A percentile compares a stretch with the other conserved stretches of the same genome.
phyloP scores from a whole-genome alignment of 2,329 filamentous ascomycete genomes.

The Metarhizium rileyi region DNA sequence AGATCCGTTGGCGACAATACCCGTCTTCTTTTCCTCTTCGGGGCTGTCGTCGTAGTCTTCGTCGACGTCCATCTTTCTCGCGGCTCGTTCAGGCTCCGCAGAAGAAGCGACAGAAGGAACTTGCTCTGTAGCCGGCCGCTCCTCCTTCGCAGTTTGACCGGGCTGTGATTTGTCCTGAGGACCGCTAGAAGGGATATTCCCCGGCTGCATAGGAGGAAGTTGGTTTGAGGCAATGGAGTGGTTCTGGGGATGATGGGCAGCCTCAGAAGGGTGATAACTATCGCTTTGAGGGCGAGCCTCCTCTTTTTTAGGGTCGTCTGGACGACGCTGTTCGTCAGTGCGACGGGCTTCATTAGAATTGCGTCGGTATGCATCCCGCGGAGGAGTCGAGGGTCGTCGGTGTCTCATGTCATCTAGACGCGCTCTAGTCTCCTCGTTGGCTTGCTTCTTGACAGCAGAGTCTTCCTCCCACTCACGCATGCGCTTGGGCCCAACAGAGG shows the following conservation, averaged over 20 bases:
- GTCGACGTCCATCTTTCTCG: slow-evolving; percentile 92
- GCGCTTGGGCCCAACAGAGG: slow-evolving; percentile 74
- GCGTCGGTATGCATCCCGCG: slow-evolving; percentile 59
- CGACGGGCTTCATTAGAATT: slow-evolving; percentile 66
- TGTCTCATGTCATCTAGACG: slow-evolving; percentile 77
- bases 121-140: slow-evolving; percentile 37
- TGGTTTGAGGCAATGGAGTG: slow-evolving; percentile 44
- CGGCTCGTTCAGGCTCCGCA: slow-evolving; percentile 72
- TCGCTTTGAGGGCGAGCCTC: slow-evolving; percentile 64
- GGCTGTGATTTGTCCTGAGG: slow-evolving; percentile 37
- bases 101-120: slow-evolving; percentile 36
- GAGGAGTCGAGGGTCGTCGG: slow-evolving; percentile 68
- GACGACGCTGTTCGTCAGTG: slow-evolving; percentile 52
- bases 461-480: slow-evolving; percentile 91
- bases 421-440: slow-evolving; percentile 78
- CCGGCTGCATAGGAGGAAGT: slow-evolving; percentile 53
- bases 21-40: slow-evolving; percentile 67
- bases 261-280: slow-evolving; percentile 84
- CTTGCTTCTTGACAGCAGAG: slow-evolving; percentile 67
- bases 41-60: slow-evolving; percentile 95
- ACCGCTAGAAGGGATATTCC: slow-evolving; percentile 43
- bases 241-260: slow-evolving; percentile 63
- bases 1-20: slow-evolving; percentile 30
- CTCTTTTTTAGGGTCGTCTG: slow-evolving; percentile 48
- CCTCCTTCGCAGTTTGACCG: slow-evolving; percentile 42